Evolutionary conservation across 192 early-diverging fungal genomes (phyloP), one percentile per base, ranked within the genome.

Genomic region (Linnemannia elongata): DNA sequence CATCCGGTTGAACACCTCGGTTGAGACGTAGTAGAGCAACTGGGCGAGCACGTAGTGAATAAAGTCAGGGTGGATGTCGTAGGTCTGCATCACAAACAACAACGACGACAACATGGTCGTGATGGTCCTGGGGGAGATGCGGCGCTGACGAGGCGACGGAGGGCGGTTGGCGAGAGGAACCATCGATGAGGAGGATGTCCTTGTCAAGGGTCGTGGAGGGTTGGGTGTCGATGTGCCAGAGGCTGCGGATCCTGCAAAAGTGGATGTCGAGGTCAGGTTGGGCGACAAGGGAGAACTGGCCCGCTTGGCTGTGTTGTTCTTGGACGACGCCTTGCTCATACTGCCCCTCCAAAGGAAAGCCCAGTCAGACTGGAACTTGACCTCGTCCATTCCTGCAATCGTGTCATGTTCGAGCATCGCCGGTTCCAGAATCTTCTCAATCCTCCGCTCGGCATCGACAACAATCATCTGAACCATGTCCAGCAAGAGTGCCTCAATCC

Each of bases 1-100:
- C 82, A 99, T 95, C 20, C 93, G 93, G 89, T 99, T 99, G 82
- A 99, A 97, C 47, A 96, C 80, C 85, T 94, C 95, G 71, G 92
- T 91, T 41, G 94, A 93, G 38, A 97, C 83, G 79, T 92, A 95
- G 89, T 96, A 93, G 80, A 97, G 93, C 35, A 97, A 75, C 88
- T 98, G 96, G 35, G 92, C 89, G 60, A 97, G 81, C 45, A 94
- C 88, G 70, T 96, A 94, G 84, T 94, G 91, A 42, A 93, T 88
- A 72, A 98, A 94, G 22, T 88, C 86, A 6, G 94, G 94, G 88
- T 97, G 98, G 30, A 96, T 90, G 87, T 94, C 91, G 78, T 95
- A 95, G 12, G 92, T 88, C 68, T 93, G 90, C 74, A 99, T 88
- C 52, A 95, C 90, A 77, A 91, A 92, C 35, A 97, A 78, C 27